These are phyloP conservation scores for Marasmius sp. DNA, from an alignment of 1,284 basidiomycete genomes.

Conservation along the genomic window DNA sequence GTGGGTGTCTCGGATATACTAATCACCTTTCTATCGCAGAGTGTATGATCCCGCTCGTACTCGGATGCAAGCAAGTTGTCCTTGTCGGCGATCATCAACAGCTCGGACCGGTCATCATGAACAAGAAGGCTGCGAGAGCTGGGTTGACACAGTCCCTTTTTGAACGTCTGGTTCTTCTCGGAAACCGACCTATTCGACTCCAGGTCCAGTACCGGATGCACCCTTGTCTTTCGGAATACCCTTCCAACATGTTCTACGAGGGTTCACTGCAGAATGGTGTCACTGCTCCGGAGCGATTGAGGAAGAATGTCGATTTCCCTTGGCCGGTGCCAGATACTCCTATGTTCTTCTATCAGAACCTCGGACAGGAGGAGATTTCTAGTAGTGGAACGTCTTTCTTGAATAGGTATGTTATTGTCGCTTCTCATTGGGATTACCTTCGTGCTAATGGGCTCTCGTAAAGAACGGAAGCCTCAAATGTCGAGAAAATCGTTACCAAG, in stretches of 20 bases:
- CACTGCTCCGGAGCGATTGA: conserved; percentile 93
- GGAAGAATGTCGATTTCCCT: conserved; percentile 98
- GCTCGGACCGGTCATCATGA: conserved; percentile 99
- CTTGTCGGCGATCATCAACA: conserved; percentile 97
- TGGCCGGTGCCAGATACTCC: conserved; percentile 98
- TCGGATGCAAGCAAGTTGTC: conserved; percentile 98
- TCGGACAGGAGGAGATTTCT: conserved; percentile 99
- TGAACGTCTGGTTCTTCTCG: conserved; percentile 93
- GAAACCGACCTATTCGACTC: conserved; percentile 95
- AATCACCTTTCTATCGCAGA: conserved; percentile 49
- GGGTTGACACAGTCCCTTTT: conserved; percentile 98
- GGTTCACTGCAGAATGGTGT: conserved; percentile 99
- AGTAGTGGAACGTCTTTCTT: conserved; percentile 98
- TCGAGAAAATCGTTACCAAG: conserved; percentile 99
- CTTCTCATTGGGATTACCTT: conserved; percentile 13
- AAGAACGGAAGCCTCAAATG: conserved; percentile 97
- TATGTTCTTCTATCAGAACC: conserved; percentile 99
- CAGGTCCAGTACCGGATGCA: conserved; percentile 99
- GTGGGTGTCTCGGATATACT: conserved; percentile 12
- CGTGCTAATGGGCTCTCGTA: conserved; percentile 12
- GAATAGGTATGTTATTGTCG: conserved; percentile 62
- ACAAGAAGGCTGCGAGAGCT: conserved; percentile 98
- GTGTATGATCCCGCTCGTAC: conserved; percentile 98
- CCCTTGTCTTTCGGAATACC: conserved; percentile 98
- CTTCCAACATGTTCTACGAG: conserved; percentile 99